phyloP scores from a whole-genome alignment of 2,329 filamentous ascomycete species.

The Aureobasidium melanogenum region DNA sequence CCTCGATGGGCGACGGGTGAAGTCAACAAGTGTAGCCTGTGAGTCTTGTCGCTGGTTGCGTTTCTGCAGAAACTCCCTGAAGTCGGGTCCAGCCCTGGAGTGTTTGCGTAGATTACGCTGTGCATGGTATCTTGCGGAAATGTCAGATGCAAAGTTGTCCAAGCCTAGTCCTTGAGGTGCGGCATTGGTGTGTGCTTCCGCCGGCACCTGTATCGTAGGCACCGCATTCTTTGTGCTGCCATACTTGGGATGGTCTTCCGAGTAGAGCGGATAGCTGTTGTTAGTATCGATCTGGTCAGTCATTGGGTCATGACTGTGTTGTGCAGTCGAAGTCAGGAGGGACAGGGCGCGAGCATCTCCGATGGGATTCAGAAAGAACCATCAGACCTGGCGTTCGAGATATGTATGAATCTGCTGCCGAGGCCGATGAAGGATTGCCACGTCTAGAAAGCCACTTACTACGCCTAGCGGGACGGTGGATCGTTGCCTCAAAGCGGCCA shows the following conservation, averaged over 20 bases:
- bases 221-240: constrained; percentile 1
- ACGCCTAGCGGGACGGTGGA: neutral
- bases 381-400: neutral
- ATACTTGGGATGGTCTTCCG: constrained; percentile 12
- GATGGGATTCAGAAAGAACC: neutral
- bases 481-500: neutral
- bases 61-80: neutral
- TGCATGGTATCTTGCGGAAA: neutral
- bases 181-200: constrained; percentile 2
- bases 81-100: neutral
- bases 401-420: neutral
- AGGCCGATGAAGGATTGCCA: neutral
- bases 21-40: constrained; percentile 7
- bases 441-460: neutral
- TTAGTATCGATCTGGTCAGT: constrained; percentile 9
- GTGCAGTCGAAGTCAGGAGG: neutral
- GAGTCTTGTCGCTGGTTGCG: constrained; percentile 5
- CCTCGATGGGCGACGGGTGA: neutral
- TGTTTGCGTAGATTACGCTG: neutral
- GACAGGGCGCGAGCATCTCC: neutral
- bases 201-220: neutral
- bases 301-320: neutral
- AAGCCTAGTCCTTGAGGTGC: neutral
- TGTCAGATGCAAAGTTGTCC: constrained; percentile 7
- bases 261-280: constrained; percentile 7